Conservation (phyloP, 805 yeast species). For the Zygosaccharomyces pseudorouxii region DNA sequence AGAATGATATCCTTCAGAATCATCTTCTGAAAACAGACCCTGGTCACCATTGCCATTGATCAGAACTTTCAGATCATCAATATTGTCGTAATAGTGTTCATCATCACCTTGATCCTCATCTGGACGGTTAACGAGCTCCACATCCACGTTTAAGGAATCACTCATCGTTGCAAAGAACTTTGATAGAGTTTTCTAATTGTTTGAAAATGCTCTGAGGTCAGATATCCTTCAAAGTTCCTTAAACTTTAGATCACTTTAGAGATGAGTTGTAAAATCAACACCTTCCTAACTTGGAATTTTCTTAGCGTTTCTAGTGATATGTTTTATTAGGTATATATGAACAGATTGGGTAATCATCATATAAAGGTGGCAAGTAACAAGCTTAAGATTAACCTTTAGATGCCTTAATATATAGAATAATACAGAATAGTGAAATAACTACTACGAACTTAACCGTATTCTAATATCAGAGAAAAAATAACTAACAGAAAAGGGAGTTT, state of each 20-base stretch:
- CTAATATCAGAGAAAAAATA: background rate
- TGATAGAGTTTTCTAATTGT: background rate
- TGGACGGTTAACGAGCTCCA: background rate
- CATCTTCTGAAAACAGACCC: constrained; percentile 6
- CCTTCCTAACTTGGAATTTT: background rate
- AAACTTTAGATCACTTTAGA: background rate
- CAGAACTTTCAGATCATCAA: constrained; percentile 32
- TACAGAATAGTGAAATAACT: background rate
- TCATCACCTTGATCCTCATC: constrained; percentile 21
- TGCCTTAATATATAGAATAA: background rate
- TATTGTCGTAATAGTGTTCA: constrained; percentile 28
- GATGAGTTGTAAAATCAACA: background rate
- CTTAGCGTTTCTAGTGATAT: background rate
- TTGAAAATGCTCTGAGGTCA: background rate
- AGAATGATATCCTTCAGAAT: constrained; percentile 22
- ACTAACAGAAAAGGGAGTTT: background rate
- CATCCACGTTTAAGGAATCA: background rate
- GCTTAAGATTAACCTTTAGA: background rate
- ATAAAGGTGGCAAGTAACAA: background rate
- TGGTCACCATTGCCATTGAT: constrained; percentile 17
- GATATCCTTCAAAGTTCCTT: background rate
- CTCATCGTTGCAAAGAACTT: background rate
- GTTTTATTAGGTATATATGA: background rate
- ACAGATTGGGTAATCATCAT: background rate
- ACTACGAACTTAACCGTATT: background rate